These are phyloP conservation scores for Metarhizium robertsii DNA, from an alignment of 2,329 filamentous ascomycete species.

Conservation along the genomic window DNA sequence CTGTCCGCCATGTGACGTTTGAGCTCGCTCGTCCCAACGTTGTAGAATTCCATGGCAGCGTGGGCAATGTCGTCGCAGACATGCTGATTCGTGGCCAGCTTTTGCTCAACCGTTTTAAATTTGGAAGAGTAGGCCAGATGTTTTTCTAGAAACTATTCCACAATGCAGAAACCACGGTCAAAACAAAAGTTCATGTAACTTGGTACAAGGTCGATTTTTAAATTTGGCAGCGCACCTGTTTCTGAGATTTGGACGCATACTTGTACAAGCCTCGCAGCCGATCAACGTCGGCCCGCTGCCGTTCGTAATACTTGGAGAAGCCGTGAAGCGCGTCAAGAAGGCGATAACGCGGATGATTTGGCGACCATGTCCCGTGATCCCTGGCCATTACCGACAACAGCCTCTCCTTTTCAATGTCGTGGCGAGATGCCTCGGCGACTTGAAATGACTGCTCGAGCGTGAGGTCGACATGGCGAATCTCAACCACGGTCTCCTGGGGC, in stretches of 20 bases:
- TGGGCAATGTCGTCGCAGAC: conserved; percentile 37
- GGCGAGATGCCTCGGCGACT: conserved; percentile 13
- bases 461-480: conserved; percentile 17
- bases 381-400: conserved; percentile 20
- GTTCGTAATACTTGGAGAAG: conserved; percentile 24
- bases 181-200: background rate
- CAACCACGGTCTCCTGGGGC: conserved; percentile 7
- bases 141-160: conserved; percentile 41
- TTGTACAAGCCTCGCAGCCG: conserved; percentile 26
- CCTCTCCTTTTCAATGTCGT: conserved; percentile 20
- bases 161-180: background rate
- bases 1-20: conserved; percentile 29
- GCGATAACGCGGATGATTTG: conserved; percentile 28
- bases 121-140: conserved; percentile 47
- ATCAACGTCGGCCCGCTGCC: conserved; percentile 26
- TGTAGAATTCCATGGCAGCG: conserved; percentile 36
- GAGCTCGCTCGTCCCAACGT: conserved; percentile 32
- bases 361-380: conserved; percentile 21
- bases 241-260: conserved; percentile 23
- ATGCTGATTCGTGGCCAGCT: conserved; percentile 33
- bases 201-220: too few relatives aligned
- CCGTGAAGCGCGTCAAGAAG: conserved; percentile 30
- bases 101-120: conserved; percentile 31
- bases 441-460: conserved; percentile 15
- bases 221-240: conserved; percentile 8